Evolutionary conservation across 1,284 basidiomycete species (phyloP), one percentile per base, ranked within the genome.

Genomic region (Coniophora puteana): DNA sequence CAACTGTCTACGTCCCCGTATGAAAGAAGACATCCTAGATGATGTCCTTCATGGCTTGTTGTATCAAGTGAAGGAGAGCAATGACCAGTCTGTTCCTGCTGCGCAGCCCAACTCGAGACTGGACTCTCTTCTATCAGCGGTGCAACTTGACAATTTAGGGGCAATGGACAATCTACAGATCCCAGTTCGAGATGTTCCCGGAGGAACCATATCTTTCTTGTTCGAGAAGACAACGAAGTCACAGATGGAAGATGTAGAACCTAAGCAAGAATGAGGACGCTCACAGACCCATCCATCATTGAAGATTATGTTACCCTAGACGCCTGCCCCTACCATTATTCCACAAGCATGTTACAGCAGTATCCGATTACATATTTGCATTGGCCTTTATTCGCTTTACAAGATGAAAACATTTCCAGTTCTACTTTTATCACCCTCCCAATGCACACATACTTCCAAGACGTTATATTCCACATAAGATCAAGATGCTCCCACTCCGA

Each of bases 151-250:
- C 24, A 68, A 68, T 36, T 52, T 75, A 7, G 51, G 55, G 28
- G 61, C 60, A 5, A 54, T 65, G 48, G 68, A 68, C 23, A 55
- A 61, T 21, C n/a, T n/a, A n/a, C 51, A 38, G 12, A 41, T 31
- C 23, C 38, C 49, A 6, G 61, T 71, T 13, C 60, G 61, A 22
- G 69, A 76, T 41, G 65, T 83, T 22, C 76, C 80, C 1, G 81
- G 80, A 4, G 85, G 85, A 1, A 77, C 78, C 1, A 58, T 89
- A 13, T 82, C 80, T 8, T 89, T 83, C 52, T 51, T 89, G 8
- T 89, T 89, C 49, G 81, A 86, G 55, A 81, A 69, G 51, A 68
- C 64, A 17, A 69, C 62, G 17, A 49, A 68, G 7, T 44, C 40
- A 3, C 44, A 21, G 20, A 21, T 48, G 23, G 46, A 37, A 11